These are phyloP conservation scores for Endoconidiophora polonica DNA, from an alignment of 2,329 filamentous ascomycete species.

Conservation along the genomic window DNA sequence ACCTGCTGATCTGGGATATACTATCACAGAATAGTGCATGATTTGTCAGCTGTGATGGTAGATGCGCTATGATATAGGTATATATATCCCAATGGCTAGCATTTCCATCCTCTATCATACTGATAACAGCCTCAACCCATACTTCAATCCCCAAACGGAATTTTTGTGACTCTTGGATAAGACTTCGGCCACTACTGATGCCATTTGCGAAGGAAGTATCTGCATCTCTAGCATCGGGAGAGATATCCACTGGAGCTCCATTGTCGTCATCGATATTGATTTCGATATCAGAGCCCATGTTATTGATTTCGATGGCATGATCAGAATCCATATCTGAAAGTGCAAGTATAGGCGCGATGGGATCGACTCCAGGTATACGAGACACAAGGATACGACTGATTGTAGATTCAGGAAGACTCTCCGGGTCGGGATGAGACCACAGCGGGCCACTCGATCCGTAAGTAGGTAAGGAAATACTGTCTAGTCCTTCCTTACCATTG, in stretches of 20 bases:
- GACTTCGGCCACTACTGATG: not conserved
- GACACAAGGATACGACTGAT: constrained; percentile 38
- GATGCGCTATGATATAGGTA: constrained; percentile 72
- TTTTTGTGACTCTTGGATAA: constrained; percentile 14
- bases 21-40: constrained; percentile 67
- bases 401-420: constrained; percentile 34
- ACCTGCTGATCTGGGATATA: constrained; percentile 55
- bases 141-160: constrained; percentile 39
- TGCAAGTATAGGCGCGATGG: constrained; percentile 2
- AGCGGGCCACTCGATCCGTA: constrained; percentile 18
- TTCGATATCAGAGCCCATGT: constrained; percentile 6
- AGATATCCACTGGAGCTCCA: constrained; percentile 12
- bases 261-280: constrained; percentile 13
- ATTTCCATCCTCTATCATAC: constrained; percentile 2
- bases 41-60: constrained; percentile 79
- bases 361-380: constrained; percentile 16
- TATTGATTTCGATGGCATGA: constrained; percentile 3
- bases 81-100: constrained; percentile 72
- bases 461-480: not conserved
- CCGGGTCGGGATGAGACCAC: constrained; percentile 41
- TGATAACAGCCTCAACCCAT: constrained; percentile 63
- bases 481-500: constrained; percentile 25
- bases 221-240: constrained; percentile 17
- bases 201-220: constrained; percentile 2
- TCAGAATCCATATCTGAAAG: constrained; percentile 11